Percentiles rank a stretch among this genome's conserved stretches.
phyloP scores from a whole-genome alignment of 2,329 filamentous ascomycete species.

The Penicillium sp. region DNA sequence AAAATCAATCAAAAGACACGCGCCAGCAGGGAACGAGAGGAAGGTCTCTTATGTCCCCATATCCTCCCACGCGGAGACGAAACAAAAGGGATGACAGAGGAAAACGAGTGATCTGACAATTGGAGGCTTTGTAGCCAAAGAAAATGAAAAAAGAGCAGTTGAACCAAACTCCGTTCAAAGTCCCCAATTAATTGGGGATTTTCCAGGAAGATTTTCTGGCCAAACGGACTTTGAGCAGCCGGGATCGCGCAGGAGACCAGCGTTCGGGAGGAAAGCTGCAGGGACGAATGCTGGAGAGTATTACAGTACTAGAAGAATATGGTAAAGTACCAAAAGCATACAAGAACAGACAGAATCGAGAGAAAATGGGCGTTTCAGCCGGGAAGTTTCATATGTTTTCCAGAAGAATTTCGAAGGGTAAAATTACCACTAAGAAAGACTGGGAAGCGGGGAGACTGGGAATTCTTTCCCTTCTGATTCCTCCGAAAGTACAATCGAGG shows the following conservation, averaged over 20 bases:
- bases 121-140: slow-evolving; percentile 21
- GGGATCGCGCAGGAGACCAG: slow-evolving; percentile 24
- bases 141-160: slow-evolving; percentile 17
- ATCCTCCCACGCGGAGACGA: slow-evolving; percentile 9
- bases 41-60: slow-evolving; percentile 14
- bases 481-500: slow-evolving; percentile 13
- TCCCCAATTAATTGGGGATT: neutral
- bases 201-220: slow-evolving; percentile 17
- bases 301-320: slow-evolving; percentile 13
- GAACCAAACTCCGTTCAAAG: slow-evolving; percentile 20
- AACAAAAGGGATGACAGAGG: slow-evolving; percentile 11
- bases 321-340: slow-evolving; percentile 8
- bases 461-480: neutral
- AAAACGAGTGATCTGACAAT: slow-evolving; percentile 6
- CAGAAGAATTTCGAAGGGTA: slow-evolving; percentile 19
- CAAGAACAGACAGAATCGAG: neutral
- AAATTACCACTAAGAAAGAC: slow-evolving; percentile 17
- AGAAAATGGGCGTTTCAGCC: slow-evolving; percentile 2
- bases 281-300: slow-evolving; percentile 25
- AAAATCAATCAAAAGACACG: slow-evolving; percentile 16
- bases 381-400: slow-evolving; percentile 24
- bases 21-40: slow-evolving; percentile 17
- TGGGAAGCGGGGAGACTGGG: slow-evolving; percentile 10
- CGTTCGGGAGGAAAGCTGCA: slow-evolving; percentile 33
- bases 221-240: slow-evolving; percentile 22